A percentile compares a stretch with the other conserved stretches of the same genome.
Conservation (phyloP, 140 eudicot genomes). For the Erigeron philadelphicus region DNA sequence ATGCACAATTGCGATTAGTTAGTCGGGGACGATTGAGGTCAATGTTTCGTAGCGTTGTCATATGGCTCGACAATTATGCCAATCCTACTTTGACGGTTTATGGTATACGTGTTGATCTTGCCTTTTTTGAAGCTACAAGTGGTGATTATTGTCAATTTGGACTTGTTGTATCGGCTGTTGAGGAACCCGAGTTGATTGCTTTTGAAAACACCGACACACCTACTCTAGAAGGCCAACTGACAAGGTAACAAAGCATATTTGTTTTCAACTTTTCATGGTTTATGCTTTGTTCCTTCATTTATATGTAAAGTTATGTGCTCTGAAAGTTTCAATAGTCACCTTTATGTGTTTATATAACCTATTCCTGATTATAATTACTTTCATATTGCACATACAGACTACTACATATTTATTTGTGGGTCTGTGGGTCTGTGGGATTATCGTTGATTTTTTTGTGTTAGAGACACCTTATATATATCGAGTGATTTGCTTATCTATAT, state of each 20-base stretch:
- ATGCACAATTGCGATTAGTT: conserved; percentile 87
- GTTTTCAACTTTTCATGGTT: background rate
- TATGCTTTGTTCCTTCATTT: conserved; percentile 17
- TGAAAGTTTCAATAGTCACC: background rate
- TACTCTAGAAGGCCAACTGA: conserved; percentile 33
- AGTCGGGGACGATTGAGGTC: conserved; percentile 74
- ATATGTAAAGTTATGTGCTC: background rate
- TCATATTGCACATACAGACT: background rate
- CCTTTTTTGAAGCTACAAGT: conserved; percentile 69
- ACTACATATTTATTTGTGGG: background rate
- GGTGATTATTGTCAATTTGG: conserved; percentile 78
- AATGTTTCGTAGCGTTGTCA: conserved; percentile 55
- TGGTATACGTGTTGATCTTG: conserved; percentile 75
- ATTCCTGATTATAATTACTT: background rate
- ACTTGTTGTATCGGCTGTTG: conserved; percentile 54
- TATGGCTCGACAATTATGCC: conserved; percentile 75
- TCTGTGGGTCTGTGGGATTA: background rate
- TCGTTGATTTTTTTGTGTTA: background rate
- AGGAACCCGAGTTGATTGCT: conserved; percentile 24
- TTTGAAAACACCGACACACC: conserved; percentile 34
- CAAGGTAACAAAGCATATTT: conserved; percentile 42
- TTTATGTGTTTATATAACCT: background rate
- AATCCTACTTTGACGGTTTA: conserved; percentile 67
- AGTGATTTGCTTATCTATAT: background rate
- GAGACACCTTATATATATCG: background rate